Conservation (phyloP, 306 rosid genomes). For the Acacia confusa region DNA sequence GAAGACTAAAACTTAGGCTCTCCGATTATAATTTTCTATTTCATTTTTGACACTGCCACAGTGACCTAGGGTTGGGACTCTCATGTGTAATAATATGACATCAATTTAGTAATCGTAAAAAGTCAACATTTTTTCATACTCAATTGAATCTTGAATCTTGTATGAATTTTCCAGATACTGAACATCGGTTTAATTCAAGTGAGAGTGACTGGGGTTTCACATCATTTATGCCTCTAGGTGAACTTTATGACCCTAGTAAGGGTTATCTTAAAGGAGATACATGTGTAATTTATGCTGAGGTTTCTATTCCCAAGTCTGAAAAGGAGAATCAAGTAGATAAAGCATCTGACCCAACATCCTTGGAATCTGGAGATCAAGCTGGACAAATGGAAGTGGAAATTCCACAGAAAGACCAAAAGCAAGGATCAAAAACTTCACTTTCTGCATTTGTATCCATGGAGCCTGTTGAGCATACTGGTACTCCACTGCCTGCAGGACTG, state of each 20-base stretch:
- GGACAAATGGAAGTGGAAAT: slow-evolving; percentile 14
- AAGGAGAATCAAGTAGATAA: background rate
- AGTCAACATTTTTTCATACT: background rate
- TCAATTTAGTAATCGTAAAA: background rate
- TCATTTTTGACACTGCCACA: background rate
- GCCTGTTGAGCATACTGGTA: background rate
- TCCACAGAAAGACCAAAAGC: background rate
- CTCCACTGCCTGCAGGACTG: background rate
- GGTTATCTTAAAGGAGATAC: slow-evolving; percentile 60
- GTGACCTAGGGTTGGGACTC: background rate
- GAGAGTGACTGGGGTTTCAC: slow-evolving; percentile 58
- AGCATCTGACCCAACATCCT: background rate
- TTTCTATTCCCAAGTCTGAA: slow-evolving; percentile 31
- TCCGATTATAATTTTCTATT: background rate
- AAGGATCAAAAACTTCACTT: background rate
- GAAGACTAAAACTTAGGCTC: background rate
- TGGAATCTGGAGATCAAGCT: background rate
- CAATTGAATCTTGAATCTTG: slow-evolving; percentile 8
- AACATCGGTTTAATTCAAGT: slow-evolving; percentile 48
- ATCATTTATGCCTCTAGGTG: slow-evolving; percentile 50
- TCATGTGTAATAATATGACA: background rate
- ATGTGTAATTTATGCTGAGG: slow-evolving; percentile 57
- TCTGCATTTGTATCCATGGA: background rate
- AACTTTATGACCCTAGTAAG: slow-evolving; percentile 37
- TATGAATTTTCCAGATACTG: slow-evolving; percentile 46